Conservation (phyloP, 805 yeast species). For the Brettanomyces anomalus region DNA sequence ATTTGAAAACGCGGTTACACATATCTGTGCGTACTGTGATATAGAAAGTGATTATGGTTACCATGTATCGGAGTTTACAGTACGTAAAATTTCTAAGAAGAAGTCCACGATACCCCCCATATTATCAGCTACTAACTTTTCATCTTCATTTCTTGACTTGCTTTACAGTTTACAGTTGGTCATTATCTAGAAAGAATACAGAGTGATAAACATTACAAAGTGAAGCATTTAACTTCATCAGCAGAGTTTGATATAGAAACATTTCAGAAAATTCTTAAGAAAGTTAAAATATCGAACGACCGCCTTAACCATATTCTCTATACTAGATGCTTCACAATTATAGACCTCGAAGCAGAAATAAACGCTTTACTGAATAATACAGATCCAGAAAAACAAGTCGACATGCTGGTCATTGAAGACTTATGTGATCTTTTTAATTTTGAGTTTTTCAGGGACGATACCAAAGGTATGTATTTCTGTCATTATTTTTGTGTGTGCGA, state of each 20-base stretch:
- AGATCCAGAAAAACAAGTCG: neutral
- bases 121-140: neutral
- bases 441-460: conserved; percentile 15
- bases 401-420: conserved; percentile 20
- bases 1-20: conserved; percentile 6
- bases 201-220: conserved; percentile 2
- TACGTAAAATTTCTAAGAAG: conserved; percentile 3
- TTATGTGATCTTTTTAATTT: conserved; percentile 19
- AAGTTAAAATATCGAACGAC: neutral
- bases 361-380: neutral
- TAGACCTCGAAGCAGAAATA: conserved; percentile 7
- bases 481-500: neutral
- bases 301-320: neutral
- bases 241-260: conserved; percentile 9
- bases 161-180: conserved; percentile 10
- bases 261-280: neutral
- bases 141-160: neutral
- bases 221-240: conserved; percentile 7
- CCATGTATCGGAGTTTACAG: conserved; percentile 9
- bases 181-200: conserved; percentile 10
- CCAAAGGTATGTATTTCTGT: conserved; percentile 14
- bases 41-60: conserved; percentile 3
- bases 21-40: neutral
- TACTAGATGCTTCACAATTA: conserved; percentile 11
- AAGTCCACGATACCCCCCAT: no score